phyloP scores from a whole-genome alignment of 768 basidiomycete genomes.

The Hortiboletus flavorubellus region DNA sequence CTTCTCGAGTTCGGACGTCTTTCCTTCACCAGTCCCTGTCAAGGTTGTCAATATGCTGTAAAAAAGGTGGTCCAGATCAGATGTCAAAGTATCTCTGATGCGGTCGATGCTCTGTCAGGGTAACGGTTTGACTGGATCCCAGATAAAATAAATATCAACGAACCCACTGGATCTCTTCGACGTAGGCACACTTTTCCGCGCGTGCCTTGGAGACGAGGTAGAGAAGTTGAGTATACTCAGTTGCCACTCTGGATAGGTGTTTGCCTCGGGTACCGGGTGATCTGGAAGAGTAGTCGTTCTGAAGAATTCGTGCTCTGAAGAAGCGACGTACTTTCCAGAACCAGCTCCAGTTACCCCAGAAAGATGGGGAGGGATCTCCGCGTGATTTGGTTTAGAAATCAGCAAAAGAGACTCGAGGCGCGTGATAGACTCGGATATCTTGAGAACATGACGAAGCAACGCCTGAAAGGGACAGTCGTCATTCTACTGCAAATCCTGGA shows the following conservation, averaged over 20 bases:
- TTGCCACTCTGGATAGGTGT: constrained; percentile 78
- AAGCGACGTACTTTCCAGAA: constrained; percentile 34
- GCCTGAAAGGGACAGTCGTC: constrained; percentile 44
- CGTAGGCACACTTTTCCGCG: constrained; percentile 71
- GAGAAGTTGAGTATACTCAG: constrained; percentile 88
- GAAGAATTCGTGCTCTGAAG: not conserved
- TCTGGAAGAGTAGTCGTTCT: constrained; percentile 36
- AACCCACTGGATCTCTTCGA: constrained; percentile 86
- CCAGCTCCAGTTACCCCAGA: constrained; percentile 26
- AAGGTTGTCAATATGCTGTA: constrained; percentile 54
- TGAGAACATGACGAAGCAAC: constrained; percentile 80
- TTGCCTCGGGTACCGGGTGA: constrained; percentile 65
- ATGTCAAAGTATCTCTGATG: constrained; percentile 79
- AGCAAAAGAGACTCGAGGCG: constrained; percentile 84
- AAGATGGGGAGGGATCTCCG: constrained; percentile 30
- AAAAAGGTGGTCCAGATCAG: constrained; percentile 84
- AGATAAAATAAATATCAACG: constrained; percentile 28
- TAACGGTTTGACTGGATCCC: constrained; percentile 8
- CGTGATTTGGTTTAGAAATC: constrained; percentile 47
- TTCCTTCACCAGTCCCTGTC: constrained; percentile 45
- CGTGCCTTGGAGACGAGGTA: constrained; percentile 87
- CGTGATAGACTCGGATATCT: constrained; percentile 87
- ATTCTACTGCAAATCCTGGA: not conserved
- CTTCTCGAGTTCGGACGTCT: constrained; percentile 60
- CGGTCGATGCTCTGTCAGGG: constrained; percentile 69